phyloP scores from a whole-genome alignment of 2,329 filamentous ascomycete genomes.

The Torrubiellomyces zombiae region DNA sequence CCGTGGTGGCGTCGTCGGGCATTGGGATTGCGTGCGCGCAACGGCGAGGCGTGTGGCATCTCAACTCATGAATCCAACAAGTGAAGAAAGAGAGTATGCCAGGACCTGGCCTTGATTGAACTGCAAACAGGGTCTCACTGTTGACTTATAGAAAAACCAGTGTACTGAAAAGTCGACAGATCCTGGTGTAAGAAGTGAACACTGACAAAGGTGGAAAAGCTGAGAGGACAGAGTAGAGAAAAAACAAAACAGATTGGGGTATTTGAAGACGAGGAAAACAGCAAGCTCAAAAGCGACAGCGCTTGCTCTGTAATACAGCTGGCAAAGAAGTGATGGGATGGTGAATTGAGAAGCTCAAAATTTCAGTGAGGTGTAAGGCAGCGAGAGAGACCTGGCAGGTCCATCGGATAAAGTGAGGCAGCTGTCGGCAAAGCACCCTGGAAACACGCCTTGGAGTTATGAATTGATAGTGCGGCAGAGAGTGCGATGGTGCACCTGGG shows the following conservation, averaged over 20 bases:
- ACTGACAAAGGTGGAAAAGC: background rate
- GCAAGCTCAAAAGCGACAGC: background rate
- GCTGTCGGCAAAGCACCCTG: slow-evolving; percentile 10
- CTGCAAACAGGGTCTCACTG: background rate
- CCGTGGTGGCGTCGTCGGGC: slow-evolving; percentile 3
- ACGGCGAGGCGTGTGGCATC: too few relatives aligned
- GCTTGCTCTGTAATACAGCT: background rate
- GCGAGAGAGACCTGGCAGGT: too few relatives aligned
- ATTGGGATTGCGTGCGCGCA: too few relatives aligned
- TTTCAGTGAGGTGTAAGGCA: too few relatives aligned
- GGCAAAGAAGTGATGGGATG: background rate
- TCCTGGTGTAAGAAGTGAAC: background rate
- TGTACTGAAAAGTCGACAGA: background rate
- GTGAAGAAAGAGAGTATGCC: too few relatives aligned
- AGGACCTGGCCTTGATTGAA: too few relatives aligned
- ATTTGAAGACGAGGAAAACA: background rate
- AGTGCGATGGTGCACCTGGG: background rate
- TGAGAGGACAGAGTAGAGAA: background rate
- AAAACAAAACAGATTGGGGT: background rate
- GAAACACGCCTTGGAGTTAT: slow-evolving; percentile 12
- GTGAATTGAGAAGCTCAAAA: background rate
- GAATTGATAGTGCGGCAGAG: slow-evolving; percentile 7
- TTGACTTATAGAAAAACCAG: background rate
- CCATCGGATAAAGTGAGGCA: too few relatives aligned
- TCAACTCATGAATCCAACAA: too few relatives aligned